Conservation (phyloP, 352 stramenopile genomes). For the Globisporangium abappressorium region DNA sequence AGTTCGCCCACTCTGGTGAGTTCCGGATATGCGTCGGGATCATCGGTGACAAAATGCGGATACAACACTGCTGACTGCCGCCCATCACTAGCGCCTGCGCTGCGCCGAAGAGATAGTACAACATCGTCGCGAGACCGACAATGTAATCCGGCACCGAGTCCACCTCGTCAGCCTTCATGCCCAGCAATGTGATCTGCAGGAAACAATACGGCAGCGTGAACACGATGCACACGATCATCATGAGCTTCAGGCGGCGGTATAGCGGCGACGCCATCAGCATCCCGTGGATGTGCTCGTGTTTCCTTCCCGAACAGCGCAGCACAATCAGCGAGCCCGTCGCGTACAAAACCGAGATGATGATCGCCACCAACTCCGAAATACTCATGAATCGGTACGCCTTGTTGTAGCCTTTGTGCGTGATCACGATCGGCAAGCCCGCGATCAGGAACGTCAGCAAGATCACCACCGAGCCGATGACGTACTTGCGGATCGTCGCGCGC, state of each 20-base stretch:
- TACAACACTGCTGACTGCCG: constrained; percentile 59
- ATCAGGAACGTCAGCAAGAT: constrained; percentile 37
- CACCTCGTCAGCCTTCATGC: constrained; percentile 33
- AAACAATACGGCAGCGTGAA: constrained; percentile 70
- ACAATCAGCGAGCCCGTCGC: constrained; percentile 36
- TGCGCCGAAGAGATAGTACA: constrained; percentile 65
- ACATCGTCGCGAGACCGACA: constrained; percentile 50
- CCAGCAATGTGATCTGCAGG: constrained; percentile 47
- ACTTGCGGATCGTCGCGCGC: constrained; percentile 47
- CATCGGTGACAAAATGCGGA: constrained; percentile 47
- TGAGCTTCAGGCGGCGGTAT: constrained; percentile 57
- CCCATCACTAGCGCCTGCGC: constrained; percentile 66
- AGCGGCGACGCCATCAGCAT: constrained; percentile 64
- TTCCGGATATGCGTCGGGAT: constrained; percentile 53
- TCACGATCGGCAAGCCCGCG: constrained; percentile 34
- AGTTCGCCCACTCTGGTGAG: constrained; percentile 38
- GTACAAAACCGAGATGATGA: constrained; percentile 55
- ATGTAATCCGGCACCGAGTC: constrained; percentile 53
- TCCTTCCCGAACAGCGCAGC: constrained; percentile 43
- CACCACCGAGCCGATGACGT: constrained; percentile 30
- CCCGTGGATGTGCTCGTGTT: constrained; percentile 71
- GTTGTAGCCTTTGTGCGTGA: constrained; percentile 52
- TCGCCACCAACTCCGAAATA: constrained; percentile 40
- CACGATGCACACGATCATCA: constrained; percentile 60
- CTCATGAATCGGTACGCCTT: constrained; percentile 47